phyloP scores from a whole-genome alignment of 1,139 yeast genomes.

The Kurtzmaniella natalensis region DNA sequence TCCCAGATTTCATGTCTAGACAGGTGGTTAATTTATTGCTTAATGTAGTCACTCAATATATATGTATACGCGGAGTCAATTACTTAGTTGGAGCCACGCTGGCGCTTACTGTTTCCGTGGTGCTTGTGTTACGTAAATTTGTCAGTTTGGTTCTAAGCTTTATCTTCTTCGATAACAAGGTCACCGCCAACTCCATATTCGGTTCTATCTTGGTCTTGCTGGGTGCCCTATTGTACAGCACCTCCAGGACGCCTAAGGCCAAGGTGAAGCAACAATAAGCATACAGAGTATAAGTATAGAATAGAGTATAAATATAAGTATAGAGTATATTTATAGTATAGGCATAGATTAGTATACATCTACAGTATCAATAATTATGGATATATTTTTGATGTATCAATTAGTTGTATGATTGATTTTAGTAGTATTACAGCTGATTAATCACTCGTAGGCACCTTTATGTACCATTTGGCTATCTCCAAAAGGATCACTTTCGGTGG shows the following conservation, averaged over 20 bases:
- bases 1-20: conserved; percentile 9
- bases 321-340: too few relatives aligned
- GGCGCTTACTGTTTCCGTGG: conserved; percentile 60
- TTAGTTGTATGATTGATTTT: too few relatives aligned
- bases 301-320: too few relatives aligned
- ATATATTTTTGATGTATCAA: too few relatives aligned
- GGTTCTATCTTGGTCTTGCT: conserved; percentile 50
- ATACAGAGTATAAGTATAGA: too few relatives aligned
- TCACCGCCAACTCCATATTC: conserved; percentile 32
- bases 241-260: not conserved
- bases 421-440: not conserved
- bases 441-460: conserved; percentile 16
- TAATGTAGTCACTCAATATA: conserved; percentile 58
- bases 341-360: too few relatives aligned
- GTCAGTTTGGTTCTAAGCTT: conserved; percentile 53
- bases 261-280: not conserved
- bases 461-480: conserved; percentile 58
- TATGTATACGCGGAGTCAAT: conserved; percentile 68
- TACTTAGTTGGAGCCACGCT: conserved; percentile 51
- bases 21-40: conserved; percentile 24
- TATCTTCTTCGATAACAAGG: conserved; percentile 41
- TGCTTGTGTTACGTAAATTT: conserved; percentile 57
- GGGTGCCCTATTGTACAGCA: conserved; percentile 49
- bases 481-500: conserved; percentile 58
- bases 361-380: too few relatives aligned